Evolutionary conservation across 2,329 filamentous ascomycete species (phyloP).

Genomic region (Chaetomium sp.): DNA sequence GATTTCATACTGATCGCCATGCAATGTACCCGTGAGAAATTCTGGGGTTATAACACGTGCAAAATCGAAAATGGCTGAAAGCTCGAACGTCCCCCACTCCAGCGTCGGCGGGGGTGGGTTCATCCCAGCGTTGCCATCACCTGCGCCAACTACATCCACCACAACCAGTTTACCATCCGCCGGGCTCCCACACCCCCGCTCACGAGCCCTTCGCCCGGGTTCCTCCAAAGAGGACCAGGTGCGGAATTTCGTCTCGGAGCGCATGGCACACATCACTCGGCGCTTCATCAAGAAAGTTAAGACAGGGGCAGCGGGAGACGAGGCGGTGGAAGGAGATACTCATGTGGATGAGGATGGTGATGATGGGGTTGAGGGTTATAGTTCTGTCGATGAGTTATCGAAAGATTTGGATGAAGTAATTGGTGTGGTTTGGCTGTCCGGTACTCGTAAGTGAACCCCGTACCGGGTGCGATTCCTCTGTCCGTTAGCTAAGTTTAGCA

Average conservation of each 20-base stretch:
- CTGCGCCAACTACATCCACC: constrained; percentile 44
- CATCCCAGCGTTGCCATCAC: constrained; percentile 47
- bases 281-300: constrained; percentile 56
- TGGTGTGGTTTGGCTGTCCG: constrained; percentile 79
- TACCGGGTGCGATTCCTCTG: too few species aligned
- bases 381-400: constrained; percentile 62
- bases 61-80: constrained; percentile 17
- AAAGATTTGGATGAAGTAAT: constrained; percentile 68
- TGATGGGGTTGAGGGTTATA: constrained; percentile 44
- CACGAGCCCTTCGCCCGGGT: constrained; percentile 46
- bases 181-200: constrained; percentile 49
- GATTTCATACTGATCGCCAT: constrained; percentile 7
- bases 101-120: constrained; percentile 37
- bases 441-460: constrained; percentile 69
- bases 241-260: constrained; percentile 49
- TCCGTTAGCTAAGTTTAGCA: constrained; percentile 29
- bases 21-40: constrained; percentile 13
- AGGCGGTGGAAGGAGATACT: constrained; percentile 18
- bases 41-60: not conserved
- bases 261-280: constrained; percentile 47
- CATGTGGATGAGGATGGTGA: constrained; percentile 21
- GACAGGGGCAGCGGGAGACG: constrained; percentile 32
- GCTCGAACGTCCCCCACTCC: not conserved
- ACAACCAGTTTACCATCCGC: constrained; percentile 26
- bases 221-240: constrained; percentile 56